These are phyloP conservation scores for Colletotrichum melonis DNA, from an alignment of 2,329 filamentous ascomycete genomes.

Conservation along the genomic window DNA sequence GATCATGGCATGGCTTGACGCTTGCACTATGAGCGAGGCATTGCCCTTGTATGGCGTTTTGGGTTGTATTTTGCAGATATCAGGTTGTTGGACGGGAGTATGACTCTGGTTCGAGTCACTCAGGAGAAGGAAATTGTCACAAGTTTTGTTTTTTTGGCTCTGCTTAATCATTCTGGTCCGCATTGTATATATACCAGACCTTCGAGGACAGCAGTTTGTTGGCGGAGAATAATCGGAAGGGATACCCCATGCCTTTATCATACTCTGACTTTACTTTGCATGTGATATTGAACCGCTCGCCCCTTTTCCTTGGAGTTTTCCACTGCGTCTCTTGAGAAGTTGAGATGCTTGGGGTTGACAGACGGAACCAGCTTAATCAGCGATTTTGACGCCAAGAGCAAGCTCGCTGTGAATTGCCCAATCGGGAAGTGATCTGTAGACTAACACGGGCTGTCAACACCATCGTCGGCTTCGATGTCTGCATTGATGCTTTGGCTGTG, in stretches of 20 bases:
- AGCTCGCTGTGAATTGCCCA: not conserved
- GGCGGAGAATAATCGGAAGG: constrained; percentile 20
- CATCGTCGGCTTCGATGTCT: not conserved
- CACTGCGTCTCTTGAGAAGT: not conserved
- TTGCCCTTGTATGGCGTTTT: constrained; percentile 15
- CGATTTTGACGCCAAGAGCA: not conserved
- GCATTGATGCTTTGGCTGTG: not conserved
- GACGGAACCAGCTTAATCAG: not conserved
- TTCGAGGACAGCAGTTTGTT: constrained; percentile 21
- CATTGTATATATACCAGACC: constrained; percentile 31
- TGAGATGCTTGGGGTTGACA: not conserved
- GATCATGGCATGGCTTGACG: constrained; percentile 1
- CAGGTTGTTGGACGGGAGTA: not conserved
- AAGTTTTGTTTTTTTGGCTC: constrained; percentile 14
- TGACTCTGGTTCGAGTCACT: constrained; percentile 6
- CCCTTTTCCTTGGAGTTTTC: not conserved
- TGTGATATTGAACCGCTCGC: not conserved
- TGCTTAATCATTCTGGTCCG: constrained; percentile 10
- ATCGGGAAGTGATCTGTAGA: not conserved
- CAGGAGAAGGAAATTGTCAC: constrained; percentile 29
- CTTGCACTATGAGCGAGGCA: constrained; percentile 2
- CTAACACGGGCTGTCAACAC: too few relatives aligned
- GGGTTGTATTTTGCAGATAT: not conserved
- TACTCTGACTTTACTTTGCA: not conserved
- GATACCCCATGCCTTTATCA: constrained; percentile 21